Evolutionary conservation across 23 red algal species (phyloP).

Genomic region (Pyropia haitanensis): DNA sequence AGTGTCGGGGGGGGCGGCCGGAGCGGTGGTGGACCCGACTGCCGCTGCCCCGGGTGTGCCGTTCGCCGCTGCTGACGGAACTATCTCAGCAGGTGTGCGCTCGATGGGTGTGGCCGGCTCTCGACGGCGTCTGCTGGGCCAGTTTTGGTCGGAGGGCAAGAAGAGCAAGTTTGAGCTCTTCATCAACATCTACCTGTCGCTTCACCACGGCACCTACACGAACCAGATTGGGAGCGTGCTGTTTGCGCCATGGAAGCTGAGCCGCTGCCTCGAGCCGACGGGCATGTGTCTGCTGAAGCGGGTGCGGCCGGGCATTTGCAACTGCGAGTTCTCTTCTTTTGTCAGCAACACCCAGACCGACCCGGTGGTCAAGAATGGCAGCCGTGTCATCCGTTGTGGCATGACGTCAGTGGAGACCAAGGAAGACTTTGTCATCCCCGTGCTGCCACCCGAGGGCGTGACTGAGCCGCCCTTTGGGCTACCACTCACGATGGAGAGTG

Average conservation of each 20-base stretch:
- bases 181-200: constrained; percentile 90
- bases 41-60: background rate
- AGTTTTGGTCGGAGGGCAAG: constrained; percentile 96
- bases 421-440: constrained; percentile 91
- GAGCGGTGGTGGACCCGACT: background rate
- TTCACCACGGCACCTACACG: constrained; percentile 79
- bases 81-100: too few relatives aligned
- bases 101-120: background rate
- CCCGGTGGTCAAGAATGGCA: constrained; percentile 92
- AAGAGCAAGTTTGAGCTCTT: constrained; percentile 93
- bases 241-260: constrained; percentile 92
- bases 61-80: too few relatives aligned
- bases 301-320: constrained; percentile 78
- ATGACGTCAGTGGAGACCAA: constrained; percentile 91
- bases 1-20: constrained; percentile 4
- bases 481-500: constrained; percentile 65
- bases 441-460: constrained; percentile 60
- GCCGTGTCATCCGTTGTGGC: constrained; percentile 85
- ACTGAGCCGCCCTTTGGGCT: constrained; percentile 77
- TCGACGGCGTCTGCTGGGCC: constrained; percentile 48
- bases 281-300: constrained; percentile 89
- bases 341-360: constrained; percentile 84
- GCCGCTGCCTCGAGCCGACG: constrained; percentile 67
- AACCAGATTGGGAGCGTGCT: constrained; percentile 94
- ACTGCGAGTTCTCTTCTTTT: constrained; percentile 90